Percentiles rank a stretch among this genome's conserved stretches.
phyloP scores from a whole-genome alignment of 495 filamentous ascomycete species.

The Pyronema domesticum region DNA sequence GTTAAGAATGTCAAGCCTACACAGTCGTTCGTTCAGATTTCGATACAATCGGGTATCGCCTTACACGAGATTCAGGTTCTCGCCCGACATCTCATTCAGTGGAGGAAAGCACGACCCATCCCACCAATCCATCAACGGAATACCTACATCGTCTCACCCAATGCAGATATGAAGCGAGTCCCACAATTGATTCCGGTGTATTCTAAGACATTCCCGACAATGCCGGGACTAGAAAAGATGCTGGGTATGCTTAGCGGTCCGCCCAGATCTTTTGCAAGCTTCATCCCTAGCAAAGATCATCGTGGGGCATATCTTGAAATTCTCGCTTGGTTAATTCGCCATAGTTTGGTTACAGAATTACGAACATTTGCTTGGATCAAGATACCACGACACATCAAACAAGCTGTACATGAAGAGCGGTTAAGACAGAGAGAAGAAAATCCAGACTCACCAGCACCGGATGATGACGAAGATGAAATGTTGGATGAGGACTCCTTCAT shows the following conservation, averaged over 20 bases:
- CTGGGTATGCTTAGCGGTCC: constrained; percentile 55
- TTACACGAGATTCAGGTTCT: constrained; percentile 65
- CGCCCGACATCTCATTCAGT: constrained; percentile 83
- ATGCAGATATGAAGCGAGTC: constrained; percentile 57
- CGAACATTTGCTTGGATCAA: constrained; percentile 72
- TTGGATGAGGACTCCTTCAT: constrained; percentile 15
- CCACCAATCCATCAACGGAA: constrained; percentile 78
- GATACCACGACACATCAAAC: constrained; percentile 34
- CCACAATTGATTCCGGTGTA: constrained; percentile 54
- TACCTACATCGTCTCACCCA: constrained; percentile 85
- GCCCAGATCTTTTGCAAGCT: constrained; percentile 58
- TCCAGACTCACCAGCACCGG: constrained; percentile 26
- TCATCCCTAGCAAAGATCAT: constrained; percentile 79
- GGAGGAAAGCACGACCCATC: constrained; percentile 80
- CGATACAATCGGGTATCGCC: constrained; percentile 50
- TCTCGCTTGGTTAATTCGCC: constrained; percentile 76
- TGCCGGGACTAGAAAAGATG: constrained; percentile 69
- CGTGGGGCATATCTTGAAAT: constrained; percentile 74
- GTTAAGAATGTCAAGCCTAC: constrained; percentile 68
- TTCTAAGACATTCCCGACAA: constrained; percentile 55
- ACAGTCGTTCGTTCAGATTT: constrained; percentile 69
- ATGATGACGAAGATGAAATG: constrained; percentile 5
- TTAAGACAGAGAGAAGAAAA: constrained; percentile 5
- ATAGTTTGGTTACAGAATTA: constrained; percentile 82
- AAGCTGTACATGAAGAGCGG: constrained; percentile 31